Conservation (phyloP, 1,284 basidiomycete species). For the Omphalotus olearius region DNA sequence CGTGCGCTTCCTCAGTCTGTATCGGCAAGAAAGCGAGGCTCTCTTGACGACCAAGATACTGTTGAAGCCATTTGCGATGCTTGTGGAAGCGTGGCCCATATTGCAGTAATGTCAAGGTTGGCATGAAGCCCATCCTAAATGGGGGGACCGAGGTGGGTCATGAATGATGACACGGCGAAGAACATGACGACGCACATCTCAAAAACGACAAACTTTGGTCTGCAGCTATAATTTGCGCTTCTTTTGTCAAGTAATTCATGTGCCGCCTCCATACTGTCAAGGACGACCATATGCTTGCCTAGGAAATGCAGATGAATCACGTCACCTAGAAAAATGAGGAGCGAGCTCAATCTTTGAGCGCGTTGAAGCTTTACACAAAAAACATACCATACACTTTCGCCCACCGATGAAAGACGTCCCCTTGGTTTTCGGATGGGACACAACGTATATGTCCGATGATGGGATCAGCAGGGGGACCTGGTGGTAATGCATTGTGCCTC, state of each 20-base stretch:
- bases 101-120: slow-evolving; percentile 14
- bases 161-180: background rate
- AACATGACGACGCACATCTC: slow-evolving; percentile 10
- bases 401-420: slow-evolving; percentile 16
- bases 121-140: slow-evolving; percentile 21
- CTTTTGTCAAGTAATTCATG: slow-evolving; percentile 15
- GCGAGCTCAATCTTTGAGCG: background rate
- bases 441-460: slow-evolving; percentile 16
- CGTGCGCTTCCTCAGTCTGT: slow-evolving; percentile 16
- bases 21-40: slow-evolving; percentile 14
- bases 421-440: slow-evolving; percentile 12
- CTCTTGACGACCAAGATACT: slow-evolving; percentile 15
- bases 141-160: background rate
- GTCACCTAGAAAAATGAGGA: slow-evolving; percentile 12
- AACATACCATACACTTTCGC: slow-evolving; percentile 17
- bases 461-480: slow-evolving; percentile 17
- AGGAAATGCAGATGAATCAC: slow-evolving; percentile 13
- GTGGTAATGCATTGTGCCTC: slow-evolving; percentile 7
- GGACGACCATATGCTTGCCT: slow-evolving; percentile 10
- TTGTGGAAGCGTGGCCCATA: slow-evolving; percentile 20
- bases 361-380: background rate
- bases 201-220: slow-evolving; percentile 12
- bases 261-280: slow-evolving; percentile 13
- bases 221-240: slow-evolving; percentile 15
- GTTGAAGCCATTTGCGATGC: slow-evolving; percentile 19